Evolutionary conservation across 805 yeast species (phyloP).

Genomic region (Grigorovia transvaalensis): DNA sequence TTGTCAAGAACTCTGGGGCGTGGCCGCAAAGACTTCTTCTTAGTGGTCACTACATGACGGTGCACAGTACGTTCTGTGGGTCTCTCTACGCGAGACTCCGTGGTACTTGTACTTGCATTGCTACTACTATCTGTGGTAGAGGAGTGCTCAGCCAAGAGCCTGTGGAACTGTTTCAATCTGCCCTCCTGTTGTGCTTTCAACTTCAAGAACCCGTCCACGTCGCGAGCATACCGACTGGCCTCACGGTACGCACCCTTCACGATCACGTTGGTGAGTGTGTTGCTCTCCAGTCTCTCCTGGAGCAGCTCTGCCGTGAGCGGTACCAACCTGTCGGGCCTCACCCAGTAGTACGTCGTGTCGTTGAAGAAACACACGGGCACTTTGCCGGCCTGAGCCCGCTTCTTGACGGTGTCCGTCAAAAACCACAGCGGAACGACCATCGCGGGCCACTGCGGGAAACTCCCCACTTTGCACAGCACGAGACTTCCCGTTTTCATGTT

Average conservation of each 20-base stretch:
- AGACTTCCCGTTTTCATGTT: conserved; percentile 15
- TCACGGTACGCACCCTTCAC: background rate
- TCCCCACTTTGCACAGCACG: conserved; percentile 28
- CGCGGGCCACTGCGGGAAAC: conserved; percentile 30
- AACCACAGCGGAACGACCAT: conserved; percentile 26
- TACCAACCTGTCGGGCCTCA: conserved; percentile 18
- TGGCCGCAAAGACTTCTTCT: background rate
- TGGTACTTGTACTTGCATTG: too few species aligned
- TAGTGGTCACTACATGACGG: background rate
- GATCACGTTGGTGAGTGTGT: background rate
- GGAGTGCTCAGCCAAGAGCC: too few species aligned
- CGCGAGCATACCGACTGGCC: background rate
- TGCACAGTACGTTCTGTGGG: background rate
- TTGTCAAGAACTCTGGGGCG: conserved; percentile 19
- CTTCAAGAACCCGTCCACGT: background rate
- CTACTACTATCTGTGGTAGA: background rate
- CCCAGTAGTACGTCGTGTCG: conserved; percentile 30
- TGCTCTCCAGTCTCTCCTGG: background rate
- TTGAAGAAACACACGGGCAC: conserved; percentile 29
- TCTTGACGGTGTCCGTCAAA: conserved; percentile 23
- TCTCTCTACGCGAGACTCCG: too few species aligned
- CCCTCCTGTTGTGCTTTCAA: background rate
- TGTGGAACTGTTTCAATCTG: background rate
- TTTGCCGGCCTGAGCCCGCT: conserved; percentile 16
- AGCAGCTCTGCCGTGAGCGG: conserved; percentile 10